Base-by-base conservation (phyloP, 495 filamentous ascomycete species). In the Penicillium samsonianum region DNA sequence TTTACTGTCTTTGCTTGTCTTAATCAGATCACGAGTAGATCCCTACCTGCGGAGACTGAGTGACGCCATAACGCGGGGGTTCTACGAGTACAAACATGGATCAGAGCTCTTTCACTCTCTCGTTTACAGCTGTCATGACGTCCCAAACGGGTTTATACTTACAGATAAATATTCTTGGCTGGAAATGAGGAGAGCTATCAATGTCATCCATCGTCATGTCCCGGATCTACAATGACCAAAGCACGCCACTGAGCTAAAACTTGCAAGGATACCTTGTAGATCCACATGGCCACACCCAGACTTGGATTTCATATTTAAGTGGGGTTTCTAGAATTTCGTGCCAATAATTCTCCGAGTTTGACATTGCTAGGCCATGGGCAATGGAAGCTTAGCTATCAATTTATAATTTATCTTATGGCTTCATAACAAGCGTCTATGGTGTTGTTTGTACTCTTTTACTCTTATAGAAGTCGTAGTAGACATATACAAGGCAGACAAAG, bases 11-110 rank as follows among this genome's bases (percentile, higher is more conserved):
- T 20, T 40, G 19, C 17, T 41, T 19, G 37, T 16, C 49, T 35
- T n/a, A 4, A 14, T 42, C 53, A 11, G 55, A 26, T 37, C 31
- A 52, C 37, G 8, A 23, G 11, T 52, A 26, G 17, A 52, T 54
- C 4, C 16, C n/a, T 33, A 14, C 30, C 12, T 38, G 31, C 28
- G 38, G 11, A 43, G 25, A 45, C 35, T 50, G 30, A 19, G 55
- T 68, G 65, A 68, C 65, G 65, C 46, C 65, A 67, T 63, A 58
- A 47, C 44, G 50, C 49, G 55, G 51, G 59, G 53, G 23, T 17
- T 22, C 40, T 14, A 53, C 55, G 31, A 42, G 22, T 22, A 51
- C 12, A 16, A 38, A 60, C 23, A 52, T 17, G 46, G 33, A n/a
- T 35, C 6, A 42, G 11, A 19, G 5, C 40, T n/a, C 16, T 45